These are phyloP conservation scores for Cyberlindnera petersonii DNA, from an alignment of 805 yeast genomes.

Conservation along the genomic window DNA sequence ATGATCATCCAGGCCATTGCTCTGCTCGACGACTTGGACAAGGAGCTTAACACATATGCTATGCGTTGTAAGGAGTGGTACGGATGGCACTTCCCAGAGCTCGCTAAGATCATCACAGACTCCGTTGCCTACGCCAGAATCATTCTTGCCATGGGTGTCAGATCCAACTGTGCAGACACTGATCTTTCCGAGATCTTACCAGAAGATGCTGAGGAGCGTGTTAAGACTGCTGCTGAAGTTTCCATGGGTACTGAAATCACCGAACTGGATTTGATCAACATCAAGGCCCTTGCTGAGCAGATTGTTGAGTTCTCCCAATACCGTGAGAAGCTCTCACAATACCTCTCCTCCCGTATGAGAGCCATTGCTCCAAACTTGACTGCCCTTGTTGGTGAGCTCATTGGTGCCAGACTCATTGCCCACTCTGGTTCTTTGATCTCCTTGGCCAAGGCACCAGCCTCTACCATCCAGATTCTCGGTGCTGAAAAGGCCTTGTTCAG, in stretches of 20 bases:
- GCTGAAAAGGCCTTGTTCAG: constrained; percentile 99
- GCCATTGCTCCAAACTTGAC: constrained; percentile 98
- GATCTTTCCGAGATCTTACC: constrained; percentile 90
- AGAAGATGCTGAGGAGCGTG: constrained; percentile 87
- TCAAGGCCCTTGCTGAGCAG: constrained; percentile 89
- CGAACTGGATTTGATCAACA: constrained; percentile 81
- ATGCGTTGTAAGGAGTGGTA: constrained; percentile 99
- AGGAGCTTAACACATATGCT: constrained; percentile 95
- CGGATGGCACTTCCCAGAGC: constrained; percentile 99
- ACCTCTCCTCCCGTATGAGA: constrained; percentile 91
- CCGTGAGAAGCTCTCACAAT: constrained; percentile 93
- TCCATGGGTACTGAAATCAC: constrained; percentile 99
- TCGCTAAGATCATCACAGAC: constrained; percentile 94
- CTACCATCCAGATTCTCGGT: constrained; percentile 96
- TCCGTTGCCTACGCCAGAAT: constrained; percentile 95
- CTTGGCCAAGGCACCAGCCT: constrained; percentile 97
- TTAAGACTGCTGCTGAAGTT: constrained; percentile 95
- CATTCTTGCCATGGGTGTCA: constrained; percentile 87
- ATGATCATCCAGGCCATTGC: constrained; percentile 99
- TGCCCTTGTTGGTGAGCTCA: constrained; percentile 93
- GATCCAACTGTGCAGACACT: constrained; percentile 86
- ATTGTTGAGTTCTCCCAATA: constrained; percentile 93
- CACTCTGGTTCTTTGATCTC: constrained; percentile 95
- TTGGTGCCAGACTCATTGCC: constrained; percentile 97
- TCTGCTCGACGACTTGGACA: constrained; percentile 91